Base-by-base conservation (phyloP, 345 rosid species). In the Rhodomyrtus tomentosa region DNA sequence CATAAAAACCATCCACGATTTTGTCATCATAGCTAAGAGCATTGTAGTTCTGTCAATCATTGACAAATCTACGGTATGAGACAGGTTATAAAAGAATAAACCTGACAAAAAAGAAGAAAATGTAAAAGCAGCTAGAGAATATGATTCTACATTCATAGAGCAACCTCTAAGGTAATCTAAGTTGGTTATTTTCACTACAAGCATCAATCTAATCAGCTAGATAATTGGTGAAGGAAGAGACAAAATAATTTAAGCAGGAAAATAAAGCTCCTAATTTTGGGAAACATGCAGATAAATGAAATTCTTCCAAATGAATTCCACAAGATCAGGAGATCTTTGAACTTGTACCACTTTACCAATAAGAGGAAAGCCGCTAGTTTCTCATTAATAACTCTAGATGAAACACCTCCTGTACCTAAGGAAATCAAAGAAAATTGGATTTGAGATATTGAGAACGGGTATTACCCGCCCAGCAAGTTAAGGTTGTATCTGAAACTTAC, bases 11-110 rank as follows among this genome's bases (percentile, higher is more conserved):
- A 91, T 96, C 98, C 92, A 93, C 62, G 89, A 96, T 91, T 93
- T 95, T 96, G 95, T 96, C 99, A 90, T 95, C 98, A 88, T 93
- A 96, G 87, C 95, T 91, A 87, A 96, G 99, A 90, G 95, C 91
- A 93, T 92, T 94, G 88, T 95, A 96, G 91, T 94, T 93, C 98
- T 96, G 98, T 90, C 91, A 85, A 56, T 55, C 87, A 89, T 83
- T 91, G 83, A 90, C 86, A 93, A 89, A 88, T 95, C 92, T 92
- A 91, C 81, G 85, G 92, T 85, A 90, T 91, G 90, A 91, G 92
- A 87, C 84, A 82, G 87, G 91, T 92, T 89, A 94, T 92, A 91
- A 90, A 86, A 84, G 86, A 90, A 88, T 84, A 85, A 83, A 86
- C 82, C 86, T 32, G 79, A 55, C 88, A 85, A 84, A 87, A 81